Percentiles rank a stretch among this genome's conserved stretches.
phyloP scores from a whole-genome alignment of 1,284 basidiomycete genomes.

The Cryptococcus hybrid region DNA sequence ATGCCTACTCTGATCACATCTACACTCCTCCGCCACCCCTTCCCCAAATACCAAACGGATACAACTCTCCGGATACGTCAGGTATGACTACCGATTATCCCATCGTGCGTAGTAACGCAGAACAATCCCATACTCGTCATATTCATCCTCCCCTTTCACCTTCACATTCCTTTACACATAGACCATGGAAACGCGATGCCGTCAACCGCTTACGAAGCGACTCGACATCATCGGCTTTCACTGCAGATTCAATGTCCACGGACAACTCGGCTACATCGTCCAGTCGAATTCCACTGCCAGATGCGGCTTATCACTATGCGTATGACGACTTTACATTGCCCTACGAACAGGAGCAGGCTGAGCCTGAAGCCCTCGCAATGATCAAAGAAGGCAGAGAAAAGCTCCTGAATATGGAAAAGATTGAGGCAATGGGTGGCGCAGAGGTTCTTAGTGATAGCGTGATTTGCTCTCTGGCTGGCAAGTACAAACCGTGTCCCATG shows the following conservation, averaged over 20 bases:
- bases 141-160: slow-evolving; percentile 11
- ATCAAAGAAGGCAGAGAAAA: slow-evolving; percentile 43
- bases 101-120: not conserved
- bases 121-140: not conserved
- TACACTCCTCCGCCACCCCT: slow-evolving; percentile 34
- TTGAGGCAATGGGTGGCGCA: slow-evolving; percentile 44
- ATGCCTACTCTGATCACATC: slow-evolving; percentile 29
- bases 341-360: slow-evolving; percentile 24
- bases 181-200: slow-evolving; percentile 30
- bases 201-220: slow-evolving; percentile 34
- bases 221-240: slow-evolving; percentile 35
- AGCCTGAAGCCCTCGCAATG: slow-evolving; percentile 39
- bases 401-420: slow-evolving; percentile 34
- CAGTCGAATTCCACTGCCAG: slow-evolving; percentile 12
- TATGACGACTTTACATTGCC: slow-evolving; percentile 19
- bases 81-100: slow-evolving; percentile 24
- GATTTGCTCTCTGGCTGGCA: slow-evolving; percentile 32
- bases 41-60: slow-evolving; percentile 21
- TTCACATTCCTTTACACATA: slow-evolving; percentile 23
- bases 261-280: slow-evolving; percentile 17
- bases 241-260: slow-evolving; percentile 23
- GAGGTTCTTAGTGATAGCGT: slow-evolving; percentile 26
- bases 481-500: slow-evolving; percentile 4
- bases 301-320: slow-evolving; percentile 9
- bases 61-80: slow-evolving; percentile 20